Base-by-base conservation (phyloP, 2,329 filamentous ascomycete species). In the Sclerotiophoma versabilis region DNA sequence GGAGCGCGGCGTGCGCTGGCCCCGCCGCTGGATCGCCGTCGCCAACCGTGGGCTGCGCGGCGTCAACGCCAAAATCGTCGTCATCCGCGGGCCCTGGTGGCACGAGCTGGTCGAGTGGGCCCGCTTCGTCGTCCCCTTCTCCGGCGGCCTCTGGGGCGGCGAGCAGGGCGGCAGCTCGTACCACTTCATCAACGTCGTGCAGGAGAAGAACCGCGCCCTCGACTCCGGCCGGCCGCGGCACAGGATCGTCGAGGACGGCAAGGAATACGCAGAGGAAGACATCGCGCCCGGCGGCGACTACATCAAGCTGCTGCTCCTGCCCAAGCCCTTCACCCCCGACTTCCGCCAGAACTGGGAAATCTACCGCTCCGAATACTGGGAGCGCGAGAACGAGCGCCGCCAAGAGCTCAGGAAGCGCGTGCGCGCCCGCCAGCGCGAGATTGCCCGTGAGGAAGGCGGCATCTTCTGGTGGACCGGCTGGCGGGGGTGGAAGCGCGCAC, bases 311-410 rank as follows among this genome's bases (percentile, higher is more conserved):
- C 80, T 98, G 15, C 81, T 99, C 7, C 84, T 97, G 10, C 92
- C 95, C 1, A 99, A 99, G 72, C 92, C 93, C 0, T 99, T 99
- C 70, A 96, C 91, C 5, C 89, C 95, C 0, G 92, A 91, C 39
- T 99, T 99, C 70, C 85, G 95, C 17, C 93, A 98, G 74, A 96
- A 96, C 62, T 99, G 95, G 95, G 95, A 99, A 70, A 82, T 93
- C 14, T 99, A 96, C 76, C 85, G 95, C 47, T 87, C 89, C 27
- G 93, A 97, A 57, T 99, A 97, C 76, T 99, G 95, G 95, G 93
- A 97, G 66, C 88, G 88, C 57, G 95, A 99, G 75, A 99, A 99
- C 70, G 92, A 96, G 74, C 87, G 93, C 2, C 87, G 95, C 11
- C 84, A 88, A 2, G 78, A 90, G 52, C 79, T 97, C 20, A 84